phyloP scores from a whole-genome alignment of 306 rosid genomes.

The Citrullus mucosospermus region DNA sequence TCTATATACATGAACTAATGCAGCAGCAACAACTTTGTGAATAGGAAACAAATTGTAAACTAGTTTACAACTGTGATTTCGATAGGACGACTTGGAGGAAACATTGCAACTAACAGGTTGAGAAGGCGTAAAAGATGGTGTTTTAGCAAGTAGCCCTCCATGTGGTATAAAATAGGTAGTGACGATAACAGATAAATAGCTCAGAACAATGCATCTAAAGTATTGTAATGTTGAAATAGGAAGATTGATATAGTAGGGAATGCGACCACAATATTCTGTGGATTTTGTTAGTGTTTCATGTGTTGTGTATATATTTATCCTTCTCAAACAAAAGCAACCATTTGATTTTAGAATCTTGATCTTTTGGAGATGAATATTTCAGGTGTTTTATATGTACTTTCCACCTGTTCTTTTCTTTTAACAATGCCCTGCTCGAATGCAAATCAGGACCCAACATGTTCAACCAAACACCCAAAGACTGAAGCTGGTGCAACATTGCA shows the following conservation, averaged over 20 bases:
- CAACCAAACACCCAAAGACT: not conserved
- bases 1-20: not conserved
- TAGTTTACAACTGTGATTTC: slow-evolving; percentile 1
- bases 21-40: slow-evolving; percentile 6
- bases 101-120: slow-evolving; percentile 2
- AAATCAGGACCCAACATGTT: not conserved
- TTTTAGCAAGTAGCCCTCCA: not conserved
- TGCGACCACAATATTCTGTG: slow-evolving; percentile 2
- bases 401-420: not conserved
- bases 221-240: not conserved
- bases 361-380: not conserved
- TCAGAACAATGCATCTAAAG: not conserved
- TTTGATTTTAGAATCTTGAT: slow-evolving; percentile 1
- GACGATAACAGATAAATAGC: slow-evolving; percentile 5
- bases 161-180: slow-evolving; percentile 1
- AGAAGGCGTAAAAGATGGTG: not conserved
- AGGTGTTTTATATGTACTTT: not conserved
- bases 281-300: slow-evolving; percentile 9
- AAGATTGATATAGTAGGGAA: not conserved
- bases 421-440: not conserved
- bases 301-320: not conserved
- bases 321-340: slow-evolving; percentile 3
- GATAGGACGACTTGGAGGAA: not conserved
- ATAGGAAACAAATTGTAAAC: slow-evolving; percentile 8
- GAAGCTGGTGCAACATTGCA: not conserved